These are phyloP conservation scores for Hura crepitans DNA, from an alignment of 441 rosid genomes.

Conservation along the genomic window DNA sequence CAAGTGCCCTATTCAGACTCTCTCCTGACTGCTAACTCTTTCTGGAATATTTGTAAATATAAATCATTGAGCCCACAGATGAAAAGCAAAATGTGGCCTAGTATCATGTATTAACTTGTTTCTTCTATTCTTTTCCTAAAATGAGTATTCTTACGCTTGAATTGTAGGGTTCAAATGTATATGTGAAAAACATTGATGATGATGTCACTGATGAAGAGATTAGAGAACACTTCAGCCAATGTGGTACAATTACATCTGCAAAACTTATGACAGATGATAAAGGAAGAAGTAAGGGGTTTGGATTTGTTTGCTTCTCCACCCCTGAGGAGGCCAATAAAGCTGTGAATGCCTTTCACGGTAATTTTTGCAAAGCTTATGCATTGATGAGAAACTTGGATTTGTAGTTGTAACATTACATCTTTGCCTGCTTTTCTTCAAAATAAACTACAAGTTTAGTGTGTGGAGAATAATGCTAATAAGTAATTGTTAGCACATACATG, in stretches of 20 bases:
- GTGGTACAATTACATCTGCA: constrained; percentile 52
- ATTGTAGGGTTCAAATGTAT: constrained; percentile 46
- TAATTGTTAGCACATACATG: neutral
- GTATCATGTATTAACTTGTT: neutral
- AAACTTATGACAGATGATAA: constrained; percentile 53
- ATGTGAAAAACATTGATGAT: constrained; percentile 58
- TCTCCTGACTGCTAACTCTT: neutral
- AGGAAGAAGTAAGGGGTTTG: constrained; percentile 70
- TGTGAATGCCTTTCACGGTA: constrained; percentile 52
- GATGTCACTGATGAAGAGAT: constrained; percentile 54
- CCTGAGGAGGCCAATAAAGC: constrained; percentile 59
- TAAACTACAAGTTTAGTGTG: neutral
- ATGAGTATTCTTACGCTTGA: neutral
- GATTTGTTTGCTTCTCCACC: constrained; percentile 76
- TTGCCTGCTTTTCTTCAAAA: neutral
- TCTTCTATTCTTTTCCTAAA: neutral
- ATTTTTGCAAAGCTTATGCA: constrained; percentile 11
- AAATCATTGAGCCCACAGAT: neutral
- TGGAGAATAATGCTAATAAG: neutral
- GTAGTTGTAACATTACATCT: neutral
- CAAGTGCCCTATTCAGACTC: neutral
- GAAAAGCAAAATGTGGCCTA: neutral
- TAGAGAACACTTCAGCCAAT: constrained; percentile 45
- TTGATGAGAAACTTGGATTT: constrained; percentile 1
- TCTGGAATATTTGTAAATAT: neutral